Conservation (phyloP, 1,284 basidiomycete genomes). For the Puccinia coronata region DNA sequence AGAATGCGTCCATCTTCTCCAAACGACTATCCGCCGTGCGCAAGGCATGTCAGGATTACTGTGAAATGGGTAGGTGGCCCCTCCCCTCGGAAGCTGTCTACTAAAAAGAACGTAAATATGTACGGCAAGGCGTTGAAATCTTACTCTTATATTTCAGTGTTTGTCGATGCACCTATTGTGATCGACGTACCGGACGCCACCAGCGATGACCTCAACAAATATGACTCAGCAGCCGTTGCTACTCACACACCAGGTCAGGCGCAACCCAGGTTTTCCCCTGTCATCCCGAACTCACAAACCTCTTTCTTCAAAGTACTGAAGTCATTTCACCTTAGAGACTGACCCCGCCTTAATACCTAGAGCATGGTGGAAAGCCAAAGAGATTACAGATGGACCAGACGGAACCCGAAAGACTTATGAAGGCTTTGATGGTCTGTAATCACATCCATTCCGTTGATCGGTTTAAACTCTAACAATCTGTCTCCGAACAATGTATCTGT, state of each 20-base stretch:
- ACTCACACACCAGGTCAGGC: slow-evolving; percentile 20
- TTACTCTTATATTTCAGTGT: slow-evolving; percentile 14
- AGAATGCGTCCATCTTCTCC: slow-evolving; percentile 42
- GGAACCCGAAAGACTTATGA: slow-evolving; percentile 14
- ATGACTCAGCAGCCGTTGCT: slow-evolving; percentile 38
- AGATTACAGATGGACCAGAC: not conserved
- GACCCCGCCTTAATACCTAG: slow-evolving; percentile 45
- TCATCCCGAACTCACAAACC: not conserved
- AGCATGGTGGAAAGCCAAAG: slow-evolving; percentile 48
- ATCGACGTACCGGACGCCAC: slow-evolving; percentile 27
- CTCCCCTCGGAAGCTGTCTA: not conserved
- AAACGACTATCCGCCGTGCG: slow-evolving; percentile 44
- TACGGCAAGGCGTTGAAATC: not conserved
- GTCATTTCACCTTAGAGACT: slow-evolving; percentile 29
- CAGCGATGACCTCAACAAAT: slow-evolving; percentile 15
- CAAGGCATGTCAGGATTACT: slow-evolving; percentile 21
- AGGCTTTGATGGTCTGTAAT: slow-evolving; percentile 42
- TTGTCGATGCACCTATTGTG: slow-evolving; percentile 47
- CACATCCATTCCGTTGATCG: not conserved
- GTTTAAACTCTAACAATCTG: not conserved
- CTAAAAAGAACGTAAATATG: not conserved
- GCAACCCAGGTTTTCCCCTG: not conserved
- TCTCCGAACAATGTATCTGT: not conserved
- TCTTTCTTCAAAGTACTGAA: not conserved
- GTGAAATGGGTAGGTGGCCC: slow-evolving; percentile 32